Evolutionary conservation across 306 rosid species (phyloP), one percentile per base, ranked within the genome.

Genomic region (Quillaja saponaria): DNA sequence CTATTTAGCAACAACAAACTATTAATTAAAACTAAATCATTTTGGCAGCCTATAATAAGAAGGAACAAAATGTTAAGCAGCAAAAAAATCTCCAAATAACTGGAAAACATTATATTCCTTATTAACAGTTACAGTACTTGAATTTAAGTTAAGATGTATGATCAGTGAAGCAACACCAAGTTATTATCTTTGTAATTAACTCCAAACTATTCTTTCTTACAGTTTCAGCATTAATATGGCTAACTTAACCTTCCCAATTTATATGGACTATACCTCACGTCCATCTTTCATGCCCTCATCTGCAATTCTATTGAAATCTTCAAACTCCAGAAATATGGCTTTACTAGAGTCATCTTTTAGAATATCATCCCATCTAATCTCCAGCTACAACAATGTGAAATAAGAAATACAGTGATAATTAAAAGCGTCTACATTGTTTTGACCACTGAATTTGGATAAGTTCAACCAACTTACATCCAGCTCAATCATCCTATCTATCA

Each of bases 321-420:
- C 95, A 41, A 87, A 72, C 55, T 87, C 97, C 87, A 91, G 20
- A 80, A 91, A 91, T 64, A 91, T 80, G 68, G 88, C 84, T 63
- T 59, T 90, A 65, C 71, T 72, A 57, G 64, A 62, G 58, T 91
- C 90, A 57, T 84, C 86, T 49, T 74, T 82, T 21, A 85, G 20
- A 12, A 70, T 71, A 21, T 85, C 89, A 46, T 84, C 95, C 90
- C 86, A 88, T 61, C 84, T 90, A 80, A 91, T 85, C 66, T 82
- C 86, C 66, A 84, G 85, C 97, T 91, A 68, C 18, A 67, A 66
- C 67, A 71, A 56, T 48, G 63, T 61, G 47, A 49, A 35, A 58
- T 11, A 48, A 84, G 20, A 12, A 68, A 16, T 47, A 67, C 20
- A 31, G 41, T 40, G 8, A 69, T 71, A 21, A 49, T 14, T 40